phyloP scores from a whole-genome alignment of 306 rosid species.

The Bauhinia variegata region DNA sequence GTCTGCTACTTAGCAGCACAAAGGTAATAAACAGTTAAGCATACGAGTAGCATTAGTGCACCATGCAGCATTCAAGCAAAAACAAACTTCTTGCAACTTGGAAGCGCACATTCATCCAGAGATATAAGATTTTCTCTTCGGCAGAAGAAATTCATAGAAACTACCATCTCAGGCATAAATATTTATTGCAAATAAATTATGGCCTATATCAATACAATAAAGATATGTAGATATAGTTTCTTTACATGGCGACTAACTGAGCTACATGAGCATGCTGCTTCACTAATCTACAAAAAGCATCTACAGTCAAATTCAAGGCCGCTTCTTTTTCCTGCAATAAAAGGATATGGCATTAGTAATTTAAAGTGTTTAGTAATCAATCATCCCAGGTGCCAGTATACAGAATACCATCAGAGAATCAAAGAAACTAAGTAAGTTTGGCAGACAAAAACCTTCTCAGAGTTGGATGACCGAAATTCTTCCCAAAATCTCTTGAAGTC shows the following conservation, averaged over 20 bases:
- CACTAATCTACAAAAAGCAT: slow-evolving; percentile 97
- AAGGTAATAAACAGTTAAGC: slow-evolving; percentile 28
- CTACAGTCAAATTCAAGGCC: slow-evolving; percentile 91
- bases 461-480: slow-evolving; percentile 96
- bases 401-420: slow-evolving; percentile 20
- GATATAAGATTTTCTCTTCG: slow-evolving; percentile 14
- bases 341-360: slow-evolving; percentile 38
- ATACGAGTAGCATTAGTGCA: slow-evolving; percentile 23
- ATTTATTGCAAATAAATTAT: slow-evolving; percentile 34
- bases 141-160: background rate
- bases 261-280: slow-evolving; percentile 86
- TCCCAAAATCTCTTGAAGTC: slow-evolving; percentile 99
- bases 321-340: slow-evolving; percentile 95
- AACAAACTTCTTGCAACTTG: slow-evolving; percentile 28
- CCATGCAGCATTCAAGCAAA: slow-evolving; percentile 30
- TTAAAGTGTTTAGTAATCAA: slow-evolving; percentile 8
- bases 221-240: slow-evolving; percentile 37
- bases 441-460: slow-evolving; percentile 82
- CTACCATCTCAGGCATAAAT: too few species aligned
- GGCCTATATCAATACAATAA: slow-evolving; percentile 35
- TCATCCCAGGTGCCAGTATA: slow-evolving; percentile 15
- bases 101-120: slow-evolving; percentile 17
- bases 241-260: slow-evolving; percentile 92
- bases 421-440: slow-evolving; percentile 32
- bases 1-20: slow-evolving; percentile 18